Conservation (phyloP, 495 filamentous ascomycete species). For the Penicillium pulvis region DNA sequence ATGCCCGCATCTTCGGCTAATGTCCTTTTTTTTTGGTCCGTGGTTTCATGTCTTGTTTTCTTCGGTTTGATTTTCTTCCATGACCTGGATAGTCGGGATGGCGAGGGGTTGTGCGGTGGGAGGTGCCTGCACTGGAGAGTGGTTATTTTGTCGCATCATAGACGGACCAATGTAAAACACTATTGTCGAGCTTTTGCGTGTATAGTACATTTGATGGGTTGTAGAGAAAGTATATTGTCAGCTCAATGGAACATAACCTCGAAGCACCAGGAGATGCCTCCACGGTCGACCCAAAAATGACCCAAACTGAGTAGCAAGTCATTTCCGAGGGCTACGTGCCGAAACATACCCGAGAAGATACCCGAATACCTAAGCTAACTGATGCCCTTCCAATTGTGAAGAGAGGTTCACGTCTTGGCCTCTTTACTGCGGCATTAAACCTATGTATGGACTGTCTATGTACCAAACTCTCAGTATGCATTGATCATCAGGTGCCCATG, state of each 20-base stretch:
- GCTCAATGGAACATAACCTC: not conserved
- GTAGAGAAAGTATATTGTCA: not conserved
- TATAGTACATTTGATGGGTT: not conserved
- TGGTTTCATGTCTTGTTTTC: slow-evolving; percentile 26
- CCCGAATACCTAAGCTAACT: not conserved
- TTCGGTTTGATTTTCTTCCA: slow-evolving; percentile 31
- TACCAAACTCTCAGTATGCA: not conserved
- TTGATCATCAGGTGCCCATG: not conserved
- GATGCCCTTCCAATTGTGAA: not conserved
- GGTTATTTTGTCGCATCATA: slow-evolving; percentile 46
- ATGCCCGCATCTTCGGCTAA: slow-evolving; percentile 35
- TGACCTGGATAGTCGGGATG: slow-evolving; percentile 27
- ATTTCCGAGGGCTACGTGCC: not conserved
- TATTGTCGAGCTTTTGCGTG: slow-evolving; percentile 27
- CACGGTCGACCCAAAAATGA: not conserved
- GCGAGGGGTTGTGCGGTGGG: slow-evolving; percentile 24
- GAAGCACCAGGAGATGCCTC: not conserved
- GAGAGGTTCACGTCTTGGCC: not conserved
- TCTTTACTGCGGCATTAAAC: not conserved
- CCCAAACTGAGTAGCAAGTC: not conserved
- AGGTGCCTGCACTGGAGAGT: slow-evolving; percentile 35
- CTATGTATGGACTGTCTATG: too few relatives aligned
- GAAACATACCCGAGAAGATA: not conserved
- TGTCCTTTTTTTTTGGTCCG: slow-evolving; percentile 26
- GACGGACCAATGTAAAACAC: slow-evolving; percentile 52